phyloP scores from a whole-genome alignment of 257 asterid species.

The Solanum boliviense region DNA sequence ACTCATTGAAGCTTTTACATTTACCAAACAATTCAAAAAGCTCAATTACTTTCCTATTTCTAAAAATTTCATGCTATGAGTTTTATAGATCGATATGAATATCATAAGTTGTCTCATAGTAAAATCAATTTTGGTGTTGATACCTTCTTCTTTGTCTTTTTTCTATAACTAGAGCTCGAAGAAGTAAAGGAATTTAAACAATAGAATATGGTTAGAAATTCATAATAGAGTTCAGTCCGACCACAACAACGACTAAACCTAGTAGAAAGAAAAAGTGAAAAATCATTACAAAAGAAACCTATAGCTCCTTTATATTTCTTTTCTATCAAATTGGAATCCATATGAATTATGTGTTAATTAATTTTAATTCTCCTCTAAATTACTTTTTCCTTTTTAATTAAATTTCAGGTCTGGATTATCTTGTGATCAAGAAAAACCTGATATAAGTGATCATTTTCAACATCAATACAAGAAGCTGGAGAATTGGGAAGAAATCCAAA shows the following conservation, averaged over 20 bases:
- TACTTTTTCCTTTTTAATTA: neutral
- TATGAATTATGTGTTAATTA: neutral
- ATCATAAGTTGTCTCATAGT: neutral
- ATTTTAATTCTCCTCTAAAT: neutral
- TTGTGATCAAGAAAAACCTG: constrained; percentile 39
- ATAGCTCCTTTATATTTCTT: neutral
- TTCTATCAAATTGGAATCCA: neutral
- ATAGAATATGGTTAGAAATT: neutral
- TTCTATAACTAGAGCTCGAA: neutral
- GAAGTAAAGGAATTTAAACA: neutral
- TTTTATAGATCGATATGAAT: neutral
- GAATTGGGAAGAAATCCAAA: constrained; percentile 58
- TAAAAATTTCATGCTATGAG: neutral
- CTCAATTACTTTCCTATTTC: neutral
- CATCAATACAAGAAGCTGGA: constrained; percentile 46
- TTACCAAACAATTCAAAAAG: neutral
- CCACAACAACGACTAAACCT: neutral
- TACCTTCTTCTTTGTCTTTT: neutral
- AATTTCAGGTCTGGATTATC: constrained; percentile 43
- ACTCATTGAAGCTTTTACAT: neutral
- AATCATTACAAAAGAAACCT: neutral
- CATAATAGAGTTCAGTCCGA: neutral
- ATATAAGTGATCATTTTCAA: constrained; percentile 33
- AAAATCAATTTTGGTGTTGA: neutral
- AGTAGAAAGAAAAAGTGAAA: neutral